These are phyloP conservation scores for Phytopythium sindhum DNA, from an alignment of 352 stramenopile genomes.

Conservation along the genomic window DNA sequence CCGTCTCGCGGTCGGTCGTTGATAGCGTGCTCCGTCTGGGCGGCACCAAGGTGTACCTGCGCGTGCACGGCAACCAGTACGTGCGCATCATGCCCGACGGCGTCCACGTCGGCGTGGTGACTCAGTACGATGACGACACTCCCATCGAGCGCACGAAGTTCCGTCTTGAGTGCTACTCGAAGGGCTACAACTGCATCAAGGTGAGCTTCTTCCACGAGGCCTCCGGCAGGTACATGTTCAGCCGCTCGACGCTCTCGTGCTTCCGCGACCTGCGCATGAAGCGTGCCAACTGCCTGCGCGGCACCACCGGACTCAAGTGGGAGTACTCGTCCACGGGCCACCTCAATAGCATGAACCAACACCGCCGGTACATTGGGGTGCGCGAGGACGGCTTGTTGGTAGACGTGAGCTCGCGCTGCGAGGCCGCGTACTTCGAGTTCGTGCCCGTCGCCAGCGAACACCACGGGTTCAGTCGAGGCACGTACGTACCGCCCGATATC, in stretches of 20 bases:
- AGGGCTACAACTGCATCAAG: constrained; percentile 79
- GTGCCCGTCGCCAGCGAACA: constrained; percentile 21
- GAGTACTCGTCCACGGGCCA: constrained; percentile 61
- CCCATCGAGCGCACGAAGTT: constrained; percentile 48
- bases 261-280: constrained; percentile 79
- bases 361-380: constrained; percentile 66
- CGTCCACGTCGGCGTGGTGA: constrained; percentile 42
- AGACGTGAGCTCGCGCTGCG: constrained; percentile 65
- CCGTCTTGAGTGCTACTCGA: constrained; percentile 56
- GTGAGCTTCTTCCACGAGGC: constrained; percentile 68
- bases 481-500: constrained; percentile 47
- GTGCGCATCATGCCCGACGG: constrained; percentile 38
- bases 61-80: constrained; percentile 61
- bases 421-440: constrained; percentile 66
- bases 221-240: constrained; percentile 66
- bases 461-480: neutral
- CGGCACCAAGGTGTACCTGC: constrained; percentile 47
- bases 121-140: constrained; percentile 28
- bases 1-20: constrained; percentile 49
- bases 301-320: constrained; percentile 59
- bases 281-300: constrained; percentile 50
- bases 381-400: constrained; percentile 57
- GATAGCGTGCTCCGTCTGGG: constrained; percentile 57
- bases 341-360: constrained; percentile 82
- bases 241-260: constrained; percentile 66